These are phyloP conservation scores for Royoungia palumana DNA, from an alignment of 768 basidiomycete genomes.

Conservation along the genomic window DNA sequence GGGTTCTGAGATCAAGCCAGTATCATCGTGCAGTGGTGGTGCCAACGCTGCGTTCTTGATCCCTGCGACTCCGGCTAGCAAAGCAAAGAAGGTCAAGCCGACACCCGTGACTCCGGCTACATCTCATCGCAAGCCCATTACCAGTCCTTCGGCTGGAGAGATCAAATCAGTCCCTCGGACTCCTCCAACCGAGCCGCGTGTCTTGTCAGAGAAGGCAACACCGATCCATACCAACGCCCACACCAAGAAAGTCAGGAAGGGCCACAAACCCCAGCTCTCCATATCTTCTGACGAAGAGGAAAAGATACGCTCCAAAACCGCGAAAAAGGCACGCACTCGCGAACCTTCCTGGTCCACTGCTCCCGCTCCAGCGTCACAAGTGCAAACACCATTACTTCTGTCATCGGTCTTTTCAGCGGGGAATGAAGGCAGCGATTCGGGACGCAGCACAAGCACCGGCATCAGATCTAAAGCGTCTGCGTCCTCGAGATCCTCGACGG, in stretches of 20 bases:
- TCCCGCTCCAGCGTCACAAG: conserved; percentile 21
- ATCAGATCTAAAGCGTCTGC: conserved; percentile 22
- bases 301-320: conserved; percentile 53
- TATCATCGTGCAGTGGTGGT: conserved; percentile 50
- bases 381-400: conserved; percentile 21
- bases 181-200: conserved; percentile 19
- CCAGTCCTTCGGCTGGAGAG: conserved; percentile 2
- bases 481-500: conserved; percentile 32
- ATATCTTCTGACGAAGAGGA: conserved; percentile 78
- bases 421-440: conserved; percentile 12
- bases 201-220: conserved; percentile 18
- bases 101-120: not conserved
- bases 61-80: conserved; percentile 12
- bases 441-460: conserved; percentile 17
- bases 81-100: conserved; percentile 15
- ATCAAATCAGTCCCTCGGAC: conserved; percentile 19
- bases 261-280: conserved; percentile 40
- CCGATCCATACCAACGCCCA: conserved; percentile 11
- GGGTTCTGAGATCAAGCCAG: conserved; percentile 37
- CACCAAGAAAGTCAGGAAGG: conserved; percentile 30
- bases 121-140: conserved; percentile 4
- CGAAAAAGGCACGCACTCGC: conserved; percentile 55
- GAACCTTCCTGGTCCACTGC: conserved; percentile 34
- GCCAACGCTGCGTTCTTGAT: not conserved
- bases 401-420: conserved; percentile 15